Evolutionary conservation across 495 filamentous ascomycete genomes (phyloP).

Genomic region (Bathelium albidoporum): DNA sequence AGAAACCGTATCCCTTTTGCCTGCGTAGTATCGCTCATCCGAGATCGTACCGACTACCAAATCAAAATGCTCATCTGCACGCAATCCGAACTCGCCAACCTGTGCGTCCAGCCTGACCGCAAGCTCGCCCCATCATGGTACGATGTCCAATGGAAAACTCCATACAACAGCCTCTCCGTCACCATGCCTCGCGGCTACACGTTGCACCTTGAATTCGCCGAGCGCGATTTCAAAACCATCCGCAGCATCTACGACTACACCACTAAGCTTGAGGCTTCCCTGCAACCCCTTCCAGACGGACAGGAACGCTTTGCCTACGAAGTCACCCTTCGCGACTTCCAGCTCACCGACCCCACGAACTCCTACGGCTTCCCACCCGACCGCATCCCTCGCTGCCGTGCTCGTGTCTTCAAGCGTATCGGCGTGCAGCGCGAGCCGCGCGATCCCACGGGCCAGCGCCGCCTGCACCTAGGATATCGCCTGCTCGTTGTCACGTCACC

Average conservation of each 20-base stretch:
- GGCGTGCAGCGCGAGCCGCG: slow-evolving; percentile 51
- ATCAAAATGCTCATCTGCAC: slow-evolving; percentile 61
- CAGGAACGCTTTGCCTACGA: slow-evolving; percentile 59
- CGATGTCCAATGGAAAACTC: slow-evolving; percentile 64
- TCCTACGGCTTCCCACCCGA: slow-evolving; percentile 62
- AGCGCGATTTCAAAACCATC: slow-evolving; percentile 62
- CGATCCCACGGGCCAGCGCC: slow-evolving; percentile 57
- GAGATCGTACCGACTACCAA: slow-evolving; percentile 55
- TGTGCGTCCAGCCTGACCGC: slow-evolving; percentile 60
- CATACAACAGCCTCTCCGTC: slow-evolving; percentile 49
- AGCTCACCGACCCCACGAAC: slow-evolving; percentile 61
- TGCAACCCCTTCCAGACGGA: slow-evolving; percentile 43
- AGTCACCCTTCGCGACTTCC: slow-evolving; percentile 54
- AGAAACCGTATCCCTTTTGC: slow-evolving; percentile 54
- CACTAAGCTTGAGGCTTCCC: slow-evolving; percentile 54
- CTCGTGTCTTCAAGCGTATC: slow-evolving; percentile 62
- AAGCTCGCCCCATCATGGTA: slow-evolving; percentile 65
- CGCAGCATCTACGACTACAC: slow-evolving; percentile 78
- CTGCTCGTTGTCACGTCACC: slow-evolving; percentile 64
- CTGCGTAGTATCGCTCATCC: slow-evolving; percentile 61
- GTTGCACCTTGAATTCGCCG: slow-evolving; percentile 55
- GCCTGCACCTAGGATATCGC: slow-evolving; percentile 64
- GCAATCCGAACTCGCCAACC: slow-evolving; percentile 63
- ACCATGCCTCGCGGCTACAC: slow-evolving; percentile 59
- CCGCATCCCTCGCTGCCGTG: slow-evolving; percentile 53